Conservation (phyloP, 2,329 filamentous ascomycete species). For the Colletotrichum australisinense region DNA sequence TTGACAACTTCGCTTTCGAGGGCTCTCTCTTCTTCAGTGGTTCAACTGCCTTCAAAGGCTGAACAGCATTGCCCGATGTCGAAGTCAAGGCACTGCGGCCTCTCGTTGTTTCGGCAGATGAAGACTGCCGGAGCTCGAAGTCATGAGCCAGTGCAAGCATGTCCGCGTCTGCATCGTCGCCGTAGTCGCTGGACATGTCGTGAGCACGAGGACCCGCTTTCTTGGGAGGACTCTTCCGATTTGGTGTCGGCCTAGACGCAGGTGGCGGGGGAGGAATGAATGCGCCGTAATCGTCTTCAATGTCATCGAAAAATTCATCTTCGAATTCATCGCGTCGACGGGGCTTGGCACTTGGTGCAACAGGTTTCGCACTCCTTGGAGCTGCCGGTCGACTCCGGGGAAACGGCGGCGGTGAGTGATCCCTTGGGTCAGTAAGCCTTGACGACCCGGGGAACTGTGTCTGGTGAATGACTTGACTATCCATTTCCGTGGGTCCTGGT, state of each 20-base stretch:
- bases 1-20: slow-evolving; percentile 45
- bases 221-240: slow-evolving; percentile 20
- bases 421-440: slow-evolving; percentile 27
- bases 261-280: slow-evolving; percentile 11
- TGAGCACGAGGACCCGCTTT: slow-evolving; percentile 37
- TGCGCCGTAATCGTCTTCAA: slow-evolving; percentile 35
- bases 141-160: slow-evolving; percentile 65
- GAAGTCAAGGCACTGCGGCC: slow-evolving; percentile 56
- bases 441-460: slow-evolving; percentile 55
- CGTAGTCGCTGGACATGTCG: slow-evolving; percentile 57
- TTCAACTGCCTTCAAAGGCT: slow-evolving; percentile 46
- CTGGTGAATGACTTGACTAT: slow-evolving; percentile 63
- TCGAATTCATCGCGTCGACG: slow-evolving; percentile 45
- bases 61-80: slow-evolving; percentile 59
- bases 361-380: background rate
- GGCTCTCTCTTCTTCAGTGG: slow-evolving; percentile 46
- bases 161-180: slow-evolving; percentile 61
- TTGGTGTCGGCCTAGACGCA: slow-evolving; percentile 1
- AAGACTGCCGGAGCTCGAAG: slow-evolving; percentile 57
- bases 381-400: slow-evolving; percentile 30
- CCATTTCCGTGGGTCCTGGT: slow-evolving; percentile 42
- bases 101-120: slow-evolving; percentile 38
- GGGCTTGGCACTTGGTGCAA: background rate
- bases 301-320: slow-evolving; percentile 43
- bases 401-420: slow-evolving; percentile 37